Percentiles rank a stretch among this genome's conserved stretches.
phyloP scores from a whole-genome alignment of 257 asterid genomes.

The Schizonepeta tenuifolia region DNA sequence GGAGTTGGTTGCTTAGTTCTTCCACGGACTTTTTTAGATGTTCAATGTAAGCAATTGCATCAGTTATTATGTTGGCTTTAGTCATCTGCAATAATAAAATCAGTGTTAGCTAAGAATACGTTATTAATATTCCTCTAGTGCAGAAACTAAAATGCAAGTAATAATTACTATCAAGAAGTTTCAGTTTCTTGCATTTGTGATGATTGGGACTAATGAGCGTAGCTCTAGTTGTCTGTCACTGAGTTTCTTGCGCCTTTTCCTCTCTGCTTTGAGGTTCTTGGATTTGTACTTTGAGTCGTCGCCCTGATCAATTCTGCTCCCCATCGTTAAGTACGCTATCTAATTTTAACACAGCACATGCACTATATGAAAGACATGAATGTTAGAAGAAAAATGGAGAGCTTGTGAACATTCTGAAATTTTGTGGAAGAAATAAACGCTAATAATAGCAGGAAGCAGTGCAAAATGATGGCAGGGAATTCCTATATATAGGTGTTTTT shows the following conservation, averaged over 20 bases:
- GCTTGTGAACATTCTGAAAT: too few species aligned
- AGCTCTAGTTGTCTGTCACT: slow-evolving; percentile 65
- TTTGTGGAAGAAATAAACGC: too few species aligned
- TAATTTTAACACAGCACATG: too few species aligned
- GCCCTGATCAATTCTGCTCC: not conserved
- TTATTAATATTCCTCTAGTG: too few species aligned
- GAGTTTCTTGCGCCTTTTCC: slow-evolving; percentile 79
- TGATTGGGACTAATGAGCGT: slow-evolving; percentile 78
- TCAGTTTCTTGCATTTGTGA: slow-evolving; percentile 69
- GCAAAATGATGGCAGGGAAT: too few species aligned
- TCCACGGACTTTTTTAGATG: slow-evolving; percentile 53
- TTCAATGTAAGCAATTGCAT: slow-evolving; percentile 75
- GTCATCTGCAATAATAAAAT: slow-evolving; percentile 57
- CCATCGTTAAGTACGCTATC: too few species aligned
- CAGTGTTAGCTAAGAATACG: not conserved
- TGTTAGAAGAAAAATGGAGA: too few species aligned
- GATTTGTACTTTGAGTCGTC: slow-evolving; percentile 54
- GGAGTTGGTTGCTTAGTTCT: slow-evolving; percentile 59
- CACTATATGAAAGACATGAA: too few species aligned
- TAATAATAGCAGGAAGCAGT: too few species aligned
- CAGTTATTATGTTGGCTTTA: slow-evolving; percentile 72
- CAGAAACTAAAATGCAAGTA: too few species aligned
- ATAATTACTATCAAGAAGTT: not conserved
- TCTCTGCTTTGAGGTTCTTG: slow-evolving; percentile 80
- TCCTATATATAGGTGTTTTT: too few species aligned